These are phyloP conservation scores for Nepenthes mirabilis DNA, from an alignment of 148 eudicot species.

Conservation along the genomic window DNA sequence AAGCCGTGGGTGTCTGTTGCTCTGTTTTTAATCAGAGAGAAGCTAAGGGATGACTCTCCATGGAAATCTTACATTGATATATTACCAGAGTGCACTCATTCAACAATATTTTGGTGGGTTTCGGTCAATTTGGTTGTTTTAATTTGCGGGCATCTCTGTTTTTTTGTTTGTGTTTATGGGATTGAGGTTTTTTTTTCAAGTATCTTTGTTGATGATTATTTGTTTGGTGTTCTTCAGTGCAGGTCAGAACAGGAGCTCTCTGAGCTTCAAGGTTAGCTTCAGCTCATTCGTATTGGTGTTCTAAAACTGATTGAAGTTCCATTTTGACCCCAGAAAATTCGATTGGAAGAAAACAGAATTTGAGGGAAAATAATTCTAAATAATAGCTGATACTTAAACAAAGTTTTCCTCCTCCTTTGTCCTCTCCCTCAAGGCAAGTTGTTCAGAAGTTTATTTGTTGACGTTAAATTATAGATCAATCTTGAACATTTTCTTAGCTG, in stretches of 20 bases:
- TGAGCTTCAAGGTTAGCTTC: slow-evolving; percentile 65
- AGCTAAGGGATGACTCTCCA: slow-evolving; percentile 30
- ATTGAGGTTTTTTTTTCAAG: too few species aligned
- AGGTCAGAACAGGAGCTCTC: slow-evolving; percentile 97
- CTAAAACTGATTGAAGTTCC: neutral
- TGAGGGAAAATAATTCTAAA: too few species aligned
- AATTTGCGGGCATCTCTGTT: neutral
- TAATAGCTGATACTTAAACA: too few species aligned
- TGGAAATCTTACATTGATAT: slow-evolving; percentile 64
- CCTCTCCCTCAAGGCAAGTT: too few species aligned
- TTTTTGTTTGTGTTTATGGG: neutral
- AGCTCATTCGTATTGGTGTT: neutral
- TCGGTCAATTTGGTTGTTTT: slow-evolving; percentile 1
- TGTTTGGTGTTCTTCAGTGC: slow-evolving; percentile 51
- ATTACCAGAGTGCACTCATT: slow-evolving; percentile 64
- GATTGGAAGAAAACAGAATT: neutral
- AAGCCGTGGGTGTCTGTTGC: slow-evolving; percentile 94
- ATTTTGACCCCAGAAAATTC: neutral
- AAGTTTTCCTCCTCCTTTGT: too few species aligned
- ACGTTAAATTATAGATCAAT: too few species aligned
- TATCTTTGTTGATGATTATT: neutral
- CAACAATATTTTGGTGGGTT: slow-evolving; percentile 91
- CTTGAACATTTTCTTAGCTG: too few species aligned
- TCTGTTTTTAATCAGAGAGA: slow-evolving; percentile 72
- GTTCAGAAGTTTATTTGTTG: too few species aligned